phyloP scores from a whole-genome alignment of 345 rosid genomes.

The rapeseed (Brassica napus) region DNA sequence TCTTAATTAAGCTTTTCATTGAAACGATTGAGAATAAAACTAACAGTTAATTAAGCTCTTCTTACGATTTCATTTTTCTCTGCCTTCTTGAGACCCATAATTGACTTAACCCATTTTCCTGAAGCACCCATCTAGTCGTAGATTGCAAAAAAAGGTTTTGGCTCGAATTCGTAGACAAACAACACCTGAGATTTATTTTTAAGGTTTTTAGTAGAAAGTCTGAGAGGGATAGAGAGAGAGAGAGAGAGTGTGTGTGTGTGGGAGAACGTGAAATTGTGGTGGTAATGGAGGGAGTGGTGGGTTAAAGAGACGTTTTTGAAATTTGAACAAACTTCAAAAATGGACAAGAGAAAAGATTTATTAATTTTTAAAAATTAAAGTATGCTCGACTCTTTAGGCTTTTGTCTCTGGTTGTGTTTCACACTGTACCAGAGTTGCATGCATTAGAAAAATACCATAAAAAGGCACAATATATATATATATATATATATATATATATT shows the following conservation, averaged over 20 bases:
- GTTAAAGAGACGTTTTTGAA: constrained; percentile 43
- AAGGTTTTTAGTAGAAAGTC: constrained; percentile 29
- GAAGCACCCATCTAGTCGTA: constrained; percentile 76
- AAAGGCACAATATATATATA: constrained; percentile 14
- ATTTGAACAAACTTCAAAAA: constrained; percentile 35
- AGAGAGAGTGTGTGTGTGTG: constrained; percentile 12
- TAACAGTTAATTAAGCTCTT: constrained; percentile 15
- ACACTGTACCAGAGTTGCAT: constrained; percentile 39
- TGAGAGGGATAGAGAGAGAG: constrained; percentile 16
- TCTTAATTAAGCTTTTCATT: neutral
- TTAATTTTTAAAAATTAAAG: neutral
- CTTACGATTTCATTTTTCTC: constrained; percentile 61
- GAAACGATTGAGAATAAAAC: neutral
- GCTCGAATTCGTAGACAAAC: constrained; percentile 33
- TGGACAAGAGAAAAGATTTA: neutral
- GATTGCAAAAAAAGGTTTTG: constrained; percentile 16
- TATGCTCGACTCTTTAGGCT: constrained; percentile 38
- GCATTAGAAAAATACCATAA: constrained; percentile 32
- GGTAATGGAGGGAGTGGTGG: constrained; percentile 44
- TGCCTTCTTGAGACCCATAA: constrained; percentile 67
- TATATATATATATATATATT: neutral
- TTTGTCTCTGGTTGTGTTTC: constrained; percentile 35
- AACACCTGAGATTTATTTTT: constrained; percentile 17
- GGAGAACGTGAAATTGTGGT: constrained; percentile 41
- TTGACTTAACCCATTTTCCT: constrained; percentile 88